Evolutionary conservation across 2,329 filamentous ascomycete genomes (phyloP), one percentile per base, ranked within the genome.

Genomic region (Myriosclerotinia scirpicola): DNA sequence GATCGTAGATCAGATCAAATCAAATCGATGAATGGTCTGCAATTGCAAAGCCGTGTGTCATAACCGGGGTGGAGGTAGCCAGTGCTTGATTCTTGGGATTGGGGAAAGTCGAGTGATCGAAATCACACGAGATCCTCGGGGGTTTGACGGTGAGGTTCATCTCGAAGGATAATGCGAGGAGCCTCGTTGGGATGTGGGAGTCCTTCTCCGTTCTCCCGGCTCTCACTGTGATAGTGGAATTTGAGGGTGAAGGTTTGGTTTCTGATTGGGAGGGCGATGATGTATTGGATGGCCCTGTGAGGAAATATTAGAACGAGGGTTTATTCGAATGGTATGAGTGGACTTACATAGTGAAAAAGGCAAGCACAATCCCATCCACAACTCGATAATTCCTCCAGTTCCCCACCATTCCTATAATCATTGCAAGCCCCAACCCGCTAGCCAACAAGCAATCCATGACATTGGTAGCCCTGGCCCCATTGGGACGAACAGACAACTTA

Each of bases 191-290:
- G 42, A 14, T 12, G n/a, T 46, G 4, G 12, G 20, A 34, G 11
- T 14, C 40, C n/a, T 20, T 38, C 53, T 54, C 11, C 11, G 20
- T 22, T 38, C 5, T 34, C 60, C 3, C 14, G 11, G 2, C 1
- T 22, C 36, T 63, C 36, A 14, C 12, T 54, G 26, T 54, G 50
- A 30, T 14, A 63, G 20, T 54, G 38, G 14, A 63, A 54, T 26
- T 20, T 54, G 15, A 63, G 14, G 30, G 22, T 26, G 26, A 63
- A 63, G 7, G n/a, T 63, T 12, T 38, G 50, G 36, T 54, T 20
- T 54, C 42, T 40, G 15, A 54, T 48, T 15, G 61, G 61, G 11
- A 54, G 52, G 7, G 61, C 61, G 14, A 64, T 64, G 50, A 54
- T 54, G 38, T 46, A 64, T 64, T 64, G 61, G 11, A 64, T n/a